Evolutionary conservation across 2,329 filamentous ascomycete genomes (phyloP), one percentile per base, ranked within the genome.

Genomic region (Metarhizium guizhouense): DNA sequence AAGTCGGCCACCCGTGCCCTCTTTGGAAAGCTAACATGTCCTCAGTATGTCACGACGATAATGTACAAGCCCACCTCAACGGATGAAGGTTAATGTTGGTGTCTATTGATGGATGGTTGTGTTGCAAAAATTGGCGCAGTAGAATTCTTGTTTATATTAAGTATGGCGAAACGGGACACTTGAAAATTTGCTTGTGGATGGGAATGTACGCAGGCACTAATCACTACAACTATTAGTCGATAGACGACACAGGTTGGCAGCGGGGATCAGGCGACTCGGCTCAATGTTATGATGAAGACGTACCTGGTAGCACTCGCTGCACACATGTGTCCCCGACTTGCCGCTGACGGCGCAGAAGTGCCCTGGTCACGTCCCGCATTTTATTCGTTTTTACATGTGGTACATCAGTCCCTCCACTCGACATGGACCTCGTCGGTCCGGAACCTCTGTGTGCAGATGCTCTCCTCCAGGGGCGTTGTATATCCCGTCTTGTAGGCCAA

Each of bases 31-130:
- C 56, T 56, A 18, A 57, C 42, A 8, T 13, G 32, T 48, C 30
- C 25, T 3, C 64, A 96, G 93, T 97, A 97, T 72, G 88, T 97
- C 40, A 97, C 93, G 4, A 96, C 92, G 2, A 95, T 97, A 68
- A 87, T 97, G 77, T 97, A 97, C 75, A 97, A 96, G 76, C 91
- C 90, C 18, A 90, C 91, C 11, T 77, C 77, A 6, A 70, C 73
- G n/a, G 80, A 83, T 59, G 76, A 81, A 53, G 66, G 68, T 49
- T 71, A 16, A 48, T 20, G 6, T 16, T 13, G 45, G 10, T 30
- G 45, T 20, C 20, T 8, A 16, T 25, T n/a, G 45, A 48, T 48
- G 45, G 51, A 53, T 25, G n/a, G 51, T 55, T 40, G 20, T 36
- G 16, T 49, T 48, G 14, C 34, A 16, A 47, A 25, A 18, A 30